Conservation (phyloP, 2,329 filamentous ascomycete species). For the Xenoacremonium recifei region DNA sequence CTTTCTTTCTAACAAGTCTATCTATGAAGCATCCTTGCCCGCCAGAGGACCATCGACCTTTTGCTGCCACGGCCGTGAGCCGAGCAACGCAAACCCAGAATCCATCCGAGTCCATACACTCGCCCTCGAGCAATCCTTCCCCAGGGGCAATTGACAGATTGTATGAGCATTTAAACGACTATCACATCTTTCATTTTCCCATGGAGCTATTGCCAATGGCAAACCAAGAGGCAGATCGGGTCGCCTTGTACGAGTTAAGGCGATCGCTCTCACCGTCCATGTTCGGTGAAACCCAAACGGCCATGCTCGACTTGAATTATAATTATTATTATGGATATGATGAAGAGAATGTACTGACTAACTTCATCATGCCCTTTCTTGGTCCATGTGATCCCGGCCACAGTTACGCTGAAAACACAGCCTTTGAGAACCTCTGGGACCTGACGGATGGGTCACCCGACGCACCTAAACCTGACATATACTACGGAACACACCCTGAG, state of each 20-base stretch:
- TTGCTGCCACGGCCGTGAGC: slow-evolving; percentile 10
- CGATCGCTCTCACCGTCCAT: slow-evolving; percentile 35
- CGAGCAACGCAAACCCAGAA: slow-evolving; percentile 10
- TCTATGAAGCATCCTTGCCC: slow-evolving; percentile 2
- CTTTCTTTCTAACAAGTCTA: background rate
- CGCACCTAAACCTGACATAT: slow-evolving; percentile 30
- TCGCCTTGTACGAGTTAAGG: slow-evolving; percentile 33
- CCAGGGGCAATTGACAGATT: too few relatives aligned
- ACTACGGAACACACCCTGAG: slow-evolving; percentile 26
- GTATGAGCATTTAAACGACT: slow-evolving; percentile 35
- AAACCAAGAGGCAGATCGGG: slow-evolving; percentile 27
- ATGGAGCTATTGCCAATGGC: too few relatives aligned
- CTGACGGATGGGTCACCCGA: slow-evolving; percentile 31
- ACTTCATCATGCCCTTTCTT: slow-evolving; percentile 32
- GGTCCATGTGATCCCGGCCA: slow-evolving; percentile 11
- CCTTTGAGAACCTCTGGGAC: slow-evolving; percentile 34
- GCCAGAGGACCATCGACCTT: too few relatives aligned
- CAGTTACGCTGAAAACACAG: slow-evolving; percentile 13
- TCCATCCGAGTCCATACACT: slow-evolving; percentile 10
- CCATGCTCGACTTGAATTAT: slow-evolving; percentile 27
- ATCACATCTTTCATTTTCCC: too few relatives aligned
- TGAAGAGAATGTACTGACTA: slow-evolving; percentile 32
- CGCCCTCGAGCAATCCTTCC: background rate
- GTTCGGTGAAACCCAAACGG: slow-evolving; percentile 29
- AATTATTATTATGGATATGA: slow-evolving; percentile 28